Conservation (phyloP, 1,139 yeast genomes). For the Casaregolazyma lundiana region DNA sequence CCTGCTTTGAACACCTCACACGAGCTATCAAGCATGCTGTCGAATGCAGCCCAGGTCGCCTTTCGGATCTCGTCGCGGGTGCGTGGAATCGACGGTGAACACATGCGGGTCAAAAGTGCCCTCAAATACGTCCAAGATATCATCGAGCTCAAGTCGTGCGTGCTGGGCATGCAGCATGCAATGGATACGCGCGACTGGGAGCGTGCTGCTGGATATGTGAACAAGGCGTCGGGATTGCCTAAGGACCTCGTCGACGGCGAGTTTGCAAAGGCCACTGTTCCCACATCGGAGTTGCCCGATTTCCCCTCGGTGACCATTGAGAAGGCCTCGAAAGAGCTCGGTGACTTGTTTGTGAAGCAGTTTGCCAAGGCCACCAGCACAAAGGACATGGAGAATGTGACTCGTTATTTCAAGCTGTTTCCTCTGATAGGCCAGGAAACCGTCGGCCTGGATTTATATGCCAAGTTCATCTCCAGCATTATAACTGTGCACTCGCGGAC, state of each 20-base stretch:
- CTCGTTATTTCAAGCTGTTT: conserved; percentile 77
- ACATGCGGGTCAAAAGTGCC: conserved; percentile 60
- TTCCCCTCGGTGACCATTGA: conserved; percentile 56
- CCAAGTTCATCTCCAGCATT: conserved; percentile 79
- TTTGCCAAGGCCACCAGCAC: conserved; percentile 66
- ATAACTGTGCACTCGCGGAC: conserved; percentile 73
- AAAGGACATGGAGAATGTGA: conserved; percentile 63
- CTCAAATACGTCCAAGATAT: conserved; percentile 62
- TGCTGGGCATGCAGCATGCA: conserved; percentile 64
- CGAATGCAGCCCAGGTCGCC: conserved; percentile 63
- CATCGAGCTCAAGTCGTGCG: conserved; percentile 56
- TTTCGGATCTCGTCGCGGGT: conserved; percentile 64
- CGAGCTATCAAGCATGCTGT: conserved; percentile 47
- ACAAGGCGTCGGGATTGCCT: conserved; percentile 52
- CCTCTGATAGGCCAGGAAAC: conserved; percentile 76
- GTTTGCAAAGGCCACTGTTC: conserved; percentile 81
- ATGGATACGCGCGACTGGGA: conserved; percentile 67
- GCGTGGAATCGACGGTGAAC: conserved; percentile 65
- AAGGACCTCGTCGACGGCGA: conserved; percentile 51
- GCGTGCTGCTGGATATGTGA: conserved; percentile 62
- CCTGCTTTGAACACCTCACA: conserved; percentile 37
- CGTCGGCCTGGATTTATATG: conserved; percentile 73
- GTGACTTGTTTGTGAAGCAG: conserved; percentile 51
- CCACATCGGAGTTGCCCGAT: conserved; percentile 85
- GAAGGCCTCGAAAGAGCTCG: conserved; percentile 57